A percentile compares a stretch with the other conserved stretches of the same genome.
phyloP scores from a whole-genome alignment of 352 stramenopile species.

The Globisporangium solare region DNA sequence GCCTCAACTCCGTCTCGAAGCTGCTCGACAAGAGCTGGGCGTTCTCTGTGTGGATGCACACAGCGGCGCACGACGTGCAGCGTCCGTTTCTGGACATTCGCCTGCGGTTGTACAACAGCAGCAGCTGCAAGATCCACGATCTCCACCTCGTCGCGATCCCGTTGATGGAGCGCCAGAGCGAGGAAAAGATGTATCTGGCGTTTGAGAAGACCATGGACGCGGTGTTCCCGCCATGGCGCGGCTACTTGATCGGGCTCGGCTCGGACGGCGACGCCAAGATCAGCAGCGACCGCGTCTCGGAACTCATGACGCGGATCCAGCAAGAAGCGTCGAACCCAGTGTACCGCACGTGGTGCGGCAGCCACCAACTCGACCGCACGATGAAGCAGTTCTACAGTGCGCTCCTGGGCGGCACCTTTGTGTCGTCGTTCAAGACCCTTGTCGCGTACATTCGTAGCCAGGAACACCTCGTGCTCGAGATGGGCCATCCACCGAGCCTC shows the following conservation, averaged over 20 bases:
- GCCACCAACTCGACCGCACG: conserved; percentile 29
- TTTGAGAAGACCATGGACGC: conserved; percentile 28
- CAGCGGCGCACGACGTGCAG: conserved; percentile 16
- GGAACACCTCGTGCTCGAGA: conserved; percentile 25
- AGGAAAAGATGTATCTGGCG: conserved; percentile 24
- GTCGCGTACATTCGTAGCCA: conserved; percentile 27
- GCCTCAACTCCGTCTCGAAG: conserved; percentile 27
- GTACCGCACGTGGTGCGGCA: conserved; percentile 28
- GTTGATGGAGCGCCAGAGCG: conserved; percentile 26
- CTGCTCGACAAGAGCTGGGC: conserved; percentile 38
- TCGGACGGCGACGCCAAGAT: conserved; percentile 32
- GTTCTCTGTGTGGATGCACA: conserved; percentile 42
- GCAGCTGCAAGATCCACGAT: conserved; percentile 21
- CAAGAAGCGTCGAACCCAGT: conserved; percentile 20
- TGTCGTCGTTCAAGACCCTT: conserved; percentile 27
- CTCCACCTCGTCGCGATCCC: conserved; percentile 42
- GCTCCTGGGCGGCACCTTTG: conserved; percentile 35
- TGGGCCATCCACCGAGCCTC: conserved; percentile 19
- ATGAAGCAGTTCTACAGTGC: conserved; percentile 41
- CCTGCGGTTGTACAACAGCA: conserved; percentile 28
- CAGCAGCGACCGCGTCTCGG: conserved; percentile 16
- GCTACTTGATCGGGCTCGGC: conserved; percentile 27
- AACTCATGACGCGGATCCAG: conserved; percentile 27
- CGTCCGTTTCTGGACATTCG: conserved; percentile 40
- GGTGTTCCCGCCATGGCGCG: conserved; percentile 35